A percentile compares a stretch with the other conserved stretches of the same genome.
These are phyloP conservation scores for Dactylellina drechsleri DNA, from an alignment of 2,329 filamentous ascomycete genomes.

Conservation along the genomic window DNA sequence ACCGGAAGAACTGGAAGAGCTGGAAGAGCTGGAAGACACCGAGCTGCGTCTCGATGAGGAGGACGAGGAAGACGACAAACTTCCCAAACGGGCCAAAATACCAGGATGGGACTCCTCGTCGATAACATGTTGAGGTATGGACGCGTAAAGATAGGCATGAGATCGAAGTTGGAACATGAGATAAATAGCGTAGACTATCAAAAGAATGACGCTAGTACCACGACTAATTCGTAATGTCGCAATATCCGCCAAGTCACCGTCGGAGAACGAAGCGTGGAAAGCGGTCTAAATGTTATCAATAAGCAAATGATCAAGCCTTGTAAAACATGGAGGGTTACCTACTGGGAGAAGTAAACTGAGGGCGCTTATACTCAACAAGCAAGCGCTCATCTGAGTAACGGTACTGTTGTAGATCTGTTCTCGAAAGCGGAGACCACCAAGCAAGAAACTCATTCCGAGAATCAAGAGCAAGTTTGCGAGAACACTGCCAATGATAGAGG, in stretches of 20 bases:
- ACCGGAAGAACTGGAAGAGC: constrained; percentile 65
- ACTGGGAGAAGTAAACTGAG: constrained; percentile 87
- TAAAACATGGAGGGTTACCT: constrained; percentile 59
- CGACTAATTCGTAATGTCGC: constrained; percentile 84
- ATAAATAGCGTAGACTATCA: constrained; percentile 84
- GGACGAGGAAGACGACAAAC: constrained; percentile 57
- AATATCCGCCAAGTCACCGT: constrained; percentile 71
- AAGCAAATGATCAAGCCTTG: background rate
- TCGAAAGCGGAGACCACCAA: constrained; percentile 84
- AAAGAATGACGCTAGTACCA: constrained; percentile 80
- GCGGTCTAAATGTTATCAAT: constrained; percentile 70
- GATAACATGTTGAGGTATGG: constrained; percentile 89
- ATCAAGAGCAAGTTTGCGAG: constrained; percentile 88
- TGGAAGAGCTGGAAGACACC: constrained; percentile 68
- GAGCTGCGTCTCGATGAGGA: constrained; percentile 61
- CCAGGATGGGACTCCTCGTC: constrained; percentile 90
- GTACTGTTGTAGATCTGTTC: constrained; percentile 97
- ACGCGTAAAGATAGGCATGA: constrained; percentile 82
- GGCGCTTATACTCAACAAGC: constrained; percentile 86
- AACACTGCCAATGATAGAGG: constrained; percentile 88
- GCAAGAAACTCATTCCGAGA: constrained; percentile 88
- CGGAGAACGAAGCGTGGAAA: constrained; percentile 86
- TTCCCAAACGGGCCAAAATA: constrained; percentile 70
- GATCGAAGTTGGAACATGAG: constrained; percentile 92
- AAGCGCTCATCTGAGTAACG: constrained; percentile 95